These are phyloP conservation scores for Diplodia corticola DNA, from an alignment of 2,329 filamentous ascomycete genomes.

Conservation along the genomic window DNA sequence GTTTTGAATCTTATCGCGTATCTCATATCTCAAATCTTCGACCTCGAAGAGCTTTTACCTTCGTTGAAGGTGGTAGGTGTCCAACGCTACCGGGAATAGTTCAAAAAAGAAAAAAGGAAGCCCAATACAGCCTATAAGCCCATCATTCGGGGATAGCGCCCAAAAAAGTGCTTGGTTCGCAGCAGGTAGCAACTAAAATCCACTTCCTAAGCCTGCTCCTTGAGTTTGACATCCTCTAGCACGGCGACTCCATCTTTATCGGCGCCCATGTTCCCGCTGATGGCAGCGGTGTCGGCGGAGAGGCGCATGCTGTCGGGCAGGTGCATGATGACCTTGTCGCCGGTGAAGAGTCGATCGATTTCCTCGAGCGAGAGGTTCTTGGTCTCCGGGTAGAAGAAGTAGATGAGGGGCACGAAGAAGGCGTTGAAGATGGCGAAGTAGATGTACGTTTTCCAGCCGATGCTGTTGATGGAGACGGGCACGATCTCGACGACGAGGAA, in stretches of 20 bases:
- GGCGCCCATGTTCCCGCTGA: not conserved
- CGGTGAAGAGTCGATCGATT: constrained; percentile 53
- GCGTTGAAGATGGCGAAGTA: constrained; percentile 28
- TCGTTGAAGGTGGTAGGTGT: not conserved
- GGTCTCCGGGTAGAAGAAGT: constrained; percentile 57
- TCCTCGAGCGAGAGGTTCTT: constrained; percentile 52
- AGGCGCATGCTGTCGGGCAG: constrained; percentile 25
- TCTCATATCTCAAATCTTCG: not conserved
- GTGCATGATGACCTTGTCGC: constrained; percentile 25
- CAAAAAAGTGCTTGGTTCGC: not conserved
- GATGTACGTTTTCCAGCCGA: constrained; percentile 31
- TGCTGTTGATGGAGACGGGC: constrained; percentile 39
- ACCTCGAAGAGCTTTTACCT: not conserved
- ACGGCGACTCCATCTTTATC: not conserved
- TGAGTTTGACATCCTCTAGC: not conserved
- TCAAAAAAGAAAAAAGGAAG: not conserved
- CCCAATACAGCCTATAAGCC: too few species aligned
- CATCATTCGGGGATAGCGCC: not conserved
- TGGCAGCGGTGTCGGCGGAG: constrained; percentile 13
- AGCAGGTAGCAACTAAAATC: too few species aligned
- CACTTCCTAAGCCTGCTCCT: not conserved
- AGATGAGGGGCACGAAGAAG: constrained; percentile 46
- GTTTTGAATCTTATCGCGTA: not conserved
- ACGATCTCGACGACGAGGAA: constrained; percentile 42
- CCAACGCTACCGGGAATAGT: not conserved